These are phyloP conservation scores for Podaxis sp. DNA, from an alignment of 768 basidiomycete genomes.

Conservation along the genomic window DNA sequence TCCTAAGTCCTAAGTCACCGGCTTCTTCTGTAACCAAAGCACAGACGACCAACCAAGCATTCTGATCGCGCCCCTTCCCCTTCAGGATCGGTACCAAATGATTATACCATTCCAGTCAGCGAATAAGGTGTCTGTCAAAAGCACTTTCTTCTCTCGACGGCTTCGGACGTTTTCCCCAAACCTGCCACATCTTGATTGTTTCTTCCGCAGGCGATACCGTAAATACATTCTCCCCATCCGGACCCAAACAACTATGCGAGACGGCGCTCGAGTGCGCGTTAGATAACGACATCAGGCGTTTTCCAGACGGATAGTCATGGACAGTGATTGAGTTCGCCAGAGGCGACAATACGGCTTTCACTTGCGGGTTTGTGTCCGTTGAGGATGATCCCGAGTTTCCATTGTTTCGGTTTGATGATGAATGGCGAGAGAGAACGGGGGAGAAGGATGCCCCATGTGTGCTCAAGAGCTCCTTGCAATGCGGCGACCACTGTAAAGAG, in stretches of 20 bases:
- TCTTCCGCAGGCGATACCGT: constrained; percentile 62
- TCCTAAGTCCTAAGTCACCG: neutral
- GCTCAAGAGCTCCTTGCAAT: constrained; percentile 84
- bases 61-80: neutral
- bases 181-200: constrained; percentile 71
- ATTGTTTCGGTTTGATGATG: neutral
- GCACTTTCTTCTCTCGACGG: constrained; percentile 33
- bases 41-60: neutral
- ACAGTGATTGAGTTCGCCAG: constrained; percentile 68
- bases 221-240: constrained; percentile 58
- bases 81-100: neutral
- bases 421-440: constrained; percentile 24
- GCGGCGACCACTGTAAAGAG: constrained; percentile 77
- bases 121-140: constrained; percentile 43
- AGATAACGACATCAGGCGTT: constrained; percentile 47
- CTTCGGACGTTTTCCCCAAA: constrained; percentile 43
- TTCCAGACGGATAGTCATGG: constrained; percentile 68
- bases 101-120: constrained; percentile 21
- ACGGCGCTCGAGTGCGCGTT: constrained; percentile 52
- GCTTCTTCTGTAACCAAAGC: neutral
- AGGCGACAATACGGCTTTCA: constrained; percentile 40
- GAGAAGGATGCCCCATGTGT: constrained; percentile 70
- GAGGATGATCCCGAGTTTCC: constrained; percentile 24
- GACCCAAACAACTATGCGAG: constrained; percentile 59
- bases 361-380: constrained; percentile 33